Percentiles rank a stretch among this genome's conserved stretches.
Conservation (phyloP, 495 filamentous ascomycete genomes). For the Podospora didyma region DNA sequence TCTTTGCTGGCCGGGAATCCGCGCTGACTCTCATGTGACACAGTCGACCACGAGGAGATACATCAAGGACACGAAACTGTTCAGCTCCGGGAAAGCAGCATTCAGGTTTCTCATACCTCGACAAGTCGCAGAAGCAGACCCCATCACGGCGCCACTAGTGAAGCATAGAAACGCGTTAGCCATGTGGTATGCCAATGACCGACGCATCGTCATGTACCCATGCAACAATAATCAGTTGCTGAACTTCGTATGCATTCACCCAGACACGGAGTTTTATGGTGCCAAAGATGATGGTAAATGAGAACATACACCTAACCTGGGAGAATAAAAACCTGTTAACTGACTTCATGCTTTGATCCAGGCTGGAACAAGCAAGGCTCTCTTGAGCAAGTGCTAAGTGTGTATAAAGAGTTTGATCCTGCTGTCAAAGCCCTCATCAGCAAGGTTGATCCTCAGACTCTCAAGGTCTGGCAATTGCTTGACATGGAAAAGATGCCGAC, state of each 20-base stretch:
- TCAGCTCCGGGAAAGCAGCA: conserved; percentile 52
- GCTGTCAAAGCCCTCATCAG: conserved; percentile 39
- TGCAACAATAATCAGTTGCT: conserved; percentile 50
- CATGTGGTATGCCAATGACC: conserved; percentile 49
- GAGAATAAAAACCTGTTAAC: background rate
- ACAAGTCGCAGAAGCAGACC: conserved; percentile 40
- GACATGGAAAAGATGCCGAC: conserved; percentile 54
- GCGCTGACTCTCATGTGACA: background rate
- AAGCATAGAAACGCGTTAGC: conserved; percentile 36
- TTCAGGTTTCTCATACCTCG: conserved; percentile 58
- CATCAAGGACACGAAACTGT: conserved; percentile 32
- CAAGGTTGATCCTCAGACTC: conserved; percentile 43
- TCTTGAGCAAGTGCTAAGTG: conserved; percentile 43
- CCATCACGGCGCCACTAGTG: conserved; percentile 39
- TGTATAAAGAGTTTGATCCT: conserved; percentile 49
- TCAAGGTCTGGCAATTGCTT: conserved; percentile 56
- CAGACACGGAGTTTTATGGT: conserved; percentile 37
- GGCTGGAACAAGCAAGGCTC: conserved; percentile 48
- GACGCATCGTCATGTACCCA: conserved; percentile 58
- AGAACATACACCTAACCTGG: background rate
- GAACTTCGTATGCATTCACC: conserved; percentile 60
- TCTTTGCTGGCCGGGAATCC: background rate
- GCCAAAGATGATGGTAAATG: conserved; percentile 20
- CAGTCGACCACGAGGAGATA: conserved; percentile 30
- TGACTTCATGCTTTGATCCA: background rate